Evolutionary conservation across 1,284 basidiomycete genomes (phyloP).

Genomic region (Fomitopsis pinicola): DNA sequence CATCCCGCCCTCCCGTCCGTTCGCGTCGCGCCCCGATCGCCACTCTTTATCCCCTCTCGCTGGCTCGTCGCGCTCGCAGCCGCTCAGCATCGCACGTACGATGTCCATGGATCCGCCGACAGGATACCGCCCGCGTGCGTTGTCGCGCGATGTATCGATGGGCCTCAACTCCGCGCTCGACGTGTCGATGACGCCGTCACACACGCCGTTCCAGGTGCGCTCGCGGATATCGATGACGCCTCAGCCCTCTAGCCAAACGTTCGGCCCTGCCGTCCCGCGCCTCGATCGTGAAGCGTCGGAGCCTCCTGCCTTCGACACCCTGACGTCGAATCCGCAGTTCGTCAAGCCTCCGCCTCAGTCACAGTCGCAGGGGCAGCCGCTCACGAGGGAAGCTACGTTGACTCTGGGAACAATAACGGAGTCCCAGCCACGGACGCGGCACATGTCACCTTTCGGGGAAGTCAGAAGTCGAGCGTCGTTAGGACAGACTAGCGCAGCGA

Average conservation of each 20-base stretch:
- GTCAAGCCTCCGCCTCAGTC: conserved; percentile 50
- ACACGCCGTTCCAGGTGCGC: conserved; percentile 45
- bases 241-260: conserved; percentile 47
- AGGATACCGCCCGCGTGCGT: conserved; percentile 12
- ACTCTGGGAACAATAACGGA: conserved; percentile 65
- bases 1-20: conserved; percentile 8
- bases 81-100: conserved; percentile 16
- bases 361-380: conserved; percentile 23
- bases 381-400: conserved; percentile 24
- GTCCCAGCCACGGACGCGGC: conserved; percentile 38
- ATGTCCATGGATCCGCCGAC: conserved; percentile 27
- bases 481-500: conserved; percentile 1
- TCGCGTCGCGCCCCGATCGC: conserved; percentile 11
- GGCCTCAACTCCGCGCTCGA: conserved; percentile 31
- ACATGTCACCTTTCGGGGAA: neutral
- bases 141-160: conserved; percentile 29
- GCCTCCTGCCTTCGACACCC: conserved; percentile 58
- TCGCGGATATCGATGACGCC: conserved; percentile 67
- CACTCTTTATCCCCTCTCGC: conserved; percentile 19
- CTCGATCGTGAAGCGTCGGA: conserved; percentile 50
- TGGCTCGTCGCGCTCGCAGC: conserved; percentile 11
- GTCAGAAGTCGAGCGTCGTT: conserved; percentile 2
- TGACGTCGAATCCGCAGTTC: conserved; percentile 63
- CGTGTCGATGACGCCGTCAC: conserved; percentile 37
- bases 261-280: conserved; percentile 38